phyloP scores from a whole-genome alignment of 331 rosid genomes.

The Quercus lobata region DNA sequence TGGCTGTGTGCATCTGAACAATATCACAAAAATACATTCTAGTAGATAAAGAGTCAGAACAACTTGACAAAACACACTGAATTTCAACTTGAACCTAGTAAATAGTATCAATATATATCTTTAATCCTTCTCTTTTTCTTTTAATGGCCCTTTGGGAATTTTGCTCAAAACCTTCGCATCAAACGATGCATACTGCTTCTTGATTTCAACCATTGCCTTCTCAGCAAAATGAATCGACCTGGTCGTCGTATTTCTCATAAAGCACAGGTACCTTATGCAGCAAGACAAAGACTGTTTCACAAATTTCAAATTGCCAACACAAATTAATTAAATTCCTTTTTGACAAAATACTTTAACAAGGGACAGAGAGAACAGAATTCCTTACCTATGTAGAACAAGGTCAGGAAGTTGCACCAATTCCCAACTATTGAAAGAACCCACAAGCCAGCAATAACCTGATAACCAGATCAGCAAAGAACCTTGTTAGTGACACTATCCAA shows the following conservation, averaged over 20 bases:
- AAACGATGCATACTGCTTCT: slow-evolving; percentile 78
- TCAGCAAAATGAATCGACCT: slow-evolving; percentile 64
- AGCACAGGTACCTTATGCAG: slow-evolving; percentile 69
- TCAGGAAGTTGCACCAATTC: slow-evolving; percentile 64
- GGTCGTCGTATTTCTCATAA: slow-evolving; percentile 79
- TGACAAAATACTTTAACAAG: background rate
- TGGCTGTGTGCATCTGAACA: slow-evolving; percentile 12
- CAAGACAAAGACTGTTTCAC: slow-evolving; percentile 50
- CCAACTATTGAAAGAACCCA: slow-evolving; percentile 74
- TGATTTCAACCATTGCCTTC: slow-evolving; percentile 67
- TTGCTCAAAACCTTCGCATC: slow-evolving; percentile 79
- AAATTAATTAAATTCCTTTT: background rate
- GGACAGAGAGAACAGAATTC: background rate
- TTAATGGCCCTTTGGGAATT: slow-evolving; percentile 56
- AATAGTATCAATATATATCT: background rate
- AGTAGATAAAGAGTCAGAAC: background rate
- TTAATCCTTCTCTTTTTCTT: slow-evolving; percentile 60
- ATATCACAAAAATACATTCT: background rate
- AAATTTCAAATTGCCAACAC: background rate
- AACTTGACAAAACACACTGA: background rate
- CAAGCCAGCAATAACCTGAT: slow-evolving; percentile 59
- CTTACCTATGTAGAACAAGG: slow-evolving; percentile 72
- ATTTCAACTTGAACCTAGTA: slow-evolving; percentile 12
- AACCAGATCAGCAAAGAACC: background rate
- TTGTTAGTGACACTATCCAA: too few relatives aligned